Evolutionary conservation across 139 green algal species (phyloP), one percentile per base, ranked within the genome.

Genomic region (Micractinium conductrix): DNA sequence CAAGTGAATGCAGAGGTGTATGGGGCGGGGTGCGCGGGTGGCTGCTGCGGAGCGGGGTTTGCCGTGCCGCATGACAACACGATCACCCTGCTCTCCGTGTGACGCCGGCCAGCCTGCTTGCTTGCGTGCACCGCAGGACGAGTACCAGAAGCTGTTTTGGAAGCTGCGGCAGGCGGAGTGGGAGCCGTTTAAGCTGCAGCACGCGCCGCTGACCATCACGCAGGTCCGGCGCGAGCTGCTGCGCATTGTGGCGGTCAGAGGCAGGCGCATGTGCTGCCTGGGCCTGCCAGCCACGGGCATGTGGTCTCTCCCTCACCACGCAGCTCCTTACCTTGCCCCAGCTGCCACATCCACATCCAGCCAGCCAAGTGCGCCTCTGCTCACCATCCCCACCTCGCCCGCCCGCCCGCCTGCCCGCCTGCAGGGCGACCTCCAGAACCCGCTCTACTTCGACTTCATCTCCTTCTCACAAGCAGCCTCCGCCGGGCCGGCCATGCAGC

Each of bases 401-500:
- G n/a, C n/a, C n/a, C n/a, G n/a, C n/a, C n/a, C n/a, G n/a, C n/a
- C n/a, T n/a, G n/a, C n/a, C n/a, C n/a, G n/a, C n/a, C n/a, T 58
- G 48, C 88, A 96, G 86, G 94, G 94, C 3, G 86, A 96, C 50
- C 69, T 97, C 42, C 89, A 88, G 16, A 91, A 95, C 84, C 87
- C 92, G 2, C 76, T 91, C 0, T 98, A 98, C 86, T 96, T 98
- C 87, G 95, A 98, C 81, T 98, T 97, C 90, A 98, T 98, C 79
- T 84, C 58, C 33, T 97, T 93, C 76, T 83, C 84, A 0, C 95
- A 98, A 84, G 93, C 91, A 40, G 82, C 87, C 10, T 91, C 92
- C 19, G 89, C 98, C 26, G 79, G 78, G 2, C 65, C 67, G 16
- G 87, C 92, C 69, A 92, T 97, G 73, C 73, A 62, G 0, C 80